phyloP scores from a whole-genome alignment of 2,329 filamentous ascomycete genomes.

The Fusarium sp. region DNA sequence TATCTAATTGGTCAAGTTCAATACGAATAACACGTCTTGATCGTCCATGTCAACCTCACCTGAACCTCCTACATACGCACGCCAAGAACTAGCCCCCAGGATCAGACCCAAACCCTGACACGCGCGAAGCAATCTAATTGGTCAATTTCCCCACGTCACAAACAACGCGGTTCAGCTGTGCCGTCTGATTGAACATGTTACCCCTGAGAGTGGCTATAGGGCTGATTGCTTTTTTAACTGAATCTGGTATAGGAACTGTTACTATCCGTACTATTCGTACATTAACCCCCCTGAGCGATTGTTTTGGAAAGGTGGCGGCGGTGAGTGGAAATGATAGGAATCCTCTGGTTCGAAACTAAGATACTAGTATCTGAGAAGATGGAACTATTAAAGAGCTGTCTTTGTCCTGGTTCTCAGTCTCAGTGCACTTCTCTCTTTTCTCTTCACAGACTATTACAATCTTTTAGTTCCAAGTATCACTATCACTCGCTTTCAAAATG shows the following conservation, averaged over 20 bases:
- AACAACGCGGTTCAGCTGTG: background rate
- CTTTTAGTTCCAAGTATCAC: background rate
- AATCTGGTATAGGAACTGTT: no score
- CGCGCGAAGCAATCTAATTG: accelerated
- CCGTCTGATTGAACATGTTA: background rate
- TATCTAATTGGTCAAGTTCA: no score
- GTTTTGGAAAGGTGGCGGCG: slow-evolving; percentile 26
- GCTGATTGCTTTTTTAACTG: background rate
- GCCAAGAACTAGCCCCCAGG: background rate
- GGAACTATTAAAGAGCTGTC: background rate
- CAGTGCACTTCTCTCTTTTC: background rate
- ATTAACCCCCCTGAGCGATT: background rate
- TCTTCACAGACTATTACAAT: no score
- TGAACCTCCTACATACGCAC: background rate
- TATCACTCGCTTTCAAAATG: slow-evolving; percentile 37
- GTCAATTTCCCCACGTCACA: accelerated
- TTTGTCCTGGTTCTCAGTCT: no score
- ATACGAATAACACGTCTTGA: background rate
- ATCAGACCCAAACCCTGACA: background rate
- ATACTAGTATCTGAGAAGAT: background rate
- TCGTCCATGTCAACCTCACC: background rate
- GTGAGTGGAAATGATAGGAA: slow-evolving; percentile 24
- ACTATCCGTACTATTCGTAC: no score
- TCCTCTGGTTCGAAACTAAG: background rate
- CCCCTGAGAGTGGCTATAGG: slow-evolving; percentile 8